A percentile compares a stretch with the other conserved stretches of the same genome.
phyloP scores from a whole-genome alignment of 768 basidiomycete genomes.

The Kwoniella botswanensis region DNA sequence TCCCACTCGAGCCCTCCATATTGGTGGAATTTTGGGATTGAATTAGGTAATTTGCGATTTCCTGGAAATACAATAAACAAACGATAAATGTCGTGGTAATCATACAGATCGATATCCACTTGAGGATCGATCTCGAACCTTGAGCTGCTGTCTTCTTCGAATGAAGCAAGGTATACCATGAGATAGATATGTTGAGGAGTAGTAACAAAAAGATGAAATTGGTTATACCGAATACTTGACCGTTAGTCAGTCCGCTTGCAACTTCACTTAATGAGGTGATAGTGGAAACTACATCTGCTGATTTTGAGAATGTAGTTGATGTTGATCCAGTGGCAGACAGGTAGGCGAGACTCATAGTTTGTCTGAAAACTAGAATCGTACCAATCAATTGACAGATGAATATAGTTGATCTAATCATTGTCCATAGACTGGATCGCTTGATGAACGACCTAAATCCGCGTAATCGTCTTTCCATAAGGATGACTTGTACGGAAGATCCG shows the following conservation, averaged over 20 bases:
- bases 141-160: background rate
- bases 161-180: constrained; percentile 22
- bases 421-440: constrained; percentile 1
- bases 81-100: constrained; percentile 6
- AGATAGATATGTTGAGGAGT: constrained; percentile 7
- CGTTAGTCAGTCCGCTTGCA: background rate
- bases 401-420: background rate
- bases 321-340: background rate
- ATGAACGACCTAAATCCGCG: constrained; percentile 3
- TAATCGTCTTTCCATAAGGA: constrained; percentile 1
- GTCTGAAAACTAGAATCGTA: constrained; percentile 16
- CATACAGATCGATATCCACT: constrained; percentile 14
- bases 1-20: background rate
- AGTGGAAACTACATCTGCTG: constrained; percentile 1
- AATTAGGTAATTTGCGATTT: constrained; percentile 10
- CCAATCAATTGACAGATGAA: constrained; percentile 15
- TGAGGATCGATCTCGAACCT: constrained; percentile 3
- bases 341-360: constrained; percentile 19
- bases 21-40: background rate
- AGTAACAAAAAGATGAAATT: constrained; percentile 20
- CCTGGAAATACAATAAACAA: constrained; percentile 17
- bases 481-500: background rate
- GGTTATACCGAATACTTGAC: constrained; percentile 11
- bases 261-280: background rate
- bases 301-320: constrained; percentile 9